These are phyloP conservation scores for Erythrophleum fordii DNA, from an alignment of 306 rosid genomes.

Conservation along the genomic window DNA sequence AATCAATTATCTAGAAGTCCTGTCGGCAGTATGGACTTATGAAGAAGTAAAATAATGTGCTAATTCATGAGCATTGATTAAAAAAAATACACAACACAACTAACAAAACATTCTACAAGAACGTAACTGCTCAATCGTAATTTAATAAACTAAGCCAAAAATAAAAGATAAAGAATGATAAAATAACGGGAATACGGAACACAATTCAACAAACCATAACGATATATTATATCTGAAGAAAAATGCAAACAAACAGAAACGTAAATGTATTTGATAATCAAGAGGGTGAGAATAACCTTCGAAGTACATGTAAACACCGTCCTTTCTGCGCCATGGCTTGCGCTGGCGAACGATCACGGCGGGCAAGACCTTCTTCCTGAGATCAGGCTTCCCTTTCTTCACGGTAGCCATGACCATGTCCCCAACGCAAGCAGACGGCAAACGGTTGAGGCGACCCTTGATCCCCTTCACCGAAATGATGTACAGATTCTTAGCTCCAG, in stretches of 20 bases:
- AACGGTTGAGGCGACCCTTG: conserved; percentile 82
- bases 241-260: background rate
- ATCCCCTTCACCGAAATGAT: conserved; percentile 91
- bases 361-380: conserved; percentile 89
- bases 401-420: conserved; percentile 99
- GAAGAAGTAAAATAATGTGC: background rate
- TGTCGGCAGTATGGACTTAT: background rate
- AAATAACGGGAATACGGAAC: too few species aligned
- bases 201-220: background rate
- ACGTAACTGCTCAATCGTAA: background rate
- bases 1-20: background rate
- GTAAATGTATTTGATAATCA: background rate
- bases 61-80: background rate
- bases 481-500: conserved; percentile 91
- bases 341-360: conserved; percentile 94
- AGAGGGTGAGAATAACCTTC: conserved; percentile 54
- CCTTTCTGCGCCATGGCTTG: conserved; percentile 96
- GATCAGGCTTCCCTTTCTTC: conserved; percentile 92
- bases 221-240: background rate
- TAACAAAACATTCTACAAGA: background rate
- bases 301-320: conserved; percentile 92
- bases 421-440: conserved; percentile 93
- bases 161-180: too few species aligned
- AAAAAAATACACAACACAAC: background rate
- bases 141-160: background rate